phyloP scores from a whole-genome alignment of 306 rosid species.

The Corylus avellana region DNA sequence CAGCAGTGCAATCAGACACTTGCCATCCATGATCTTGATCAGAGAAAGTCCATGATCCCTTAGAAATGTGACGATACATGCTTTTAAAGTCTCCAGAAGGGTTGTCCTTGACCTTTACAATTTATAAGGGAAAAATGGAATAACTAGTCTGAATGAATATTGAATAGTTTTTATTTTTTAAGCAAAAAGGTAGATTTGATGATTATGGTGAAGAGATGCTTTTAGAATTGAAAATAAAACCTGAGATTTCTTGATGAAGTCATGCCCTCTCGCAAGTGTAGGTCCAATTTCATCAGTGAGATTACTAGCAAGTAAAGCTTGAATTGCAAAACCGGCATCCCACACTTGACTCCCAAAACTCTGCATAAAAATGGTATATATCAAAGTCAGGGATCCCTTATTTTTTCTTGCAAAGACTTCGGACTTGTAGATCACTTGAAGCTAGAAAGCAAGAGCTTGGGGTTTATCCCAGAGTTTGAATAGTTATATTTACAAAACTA shows the following conservation, averaged over 20 bases:
- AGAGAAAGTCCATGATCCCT: conserved; percentile 82
- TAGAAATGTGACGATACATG: conserved; percentile 77
- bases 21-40: conserved; percentile 89
- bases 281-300: conserved; percentile 52
- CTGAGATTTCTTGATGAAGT: conserved; percentile 71
- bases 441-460: neutral
- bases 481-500: neutral
- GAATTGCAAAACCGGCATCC: conserved; percentile 66
- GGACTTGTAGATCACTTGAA: neutral
- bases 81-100: conserved; percentile 60
- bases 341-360: conserved; percentile 75
- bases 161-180: neutral
- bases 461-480: neutral
- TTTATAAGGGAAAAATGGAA: neutral
- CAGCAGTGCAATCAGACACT: conserved; percentile 83
- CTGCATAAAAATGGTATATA: conserved; percentile 21
- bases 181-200: neutral
- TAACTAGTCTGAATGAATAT: neutral
- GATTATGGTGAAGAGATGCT: neutral
- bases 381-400: neutral
- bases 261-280: conserved; percentile 52
- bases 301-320: conserved; percentile 61
- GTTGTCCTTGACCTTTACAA: conserved; percentile 50
- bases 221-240: conserved; percentile 17
- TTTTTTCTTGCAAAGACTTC: neutral